These are phyloP conservation scores for Xylariaceae sp. DNA, from an alignment of 2,329 filamentous ascomycete genomes.

Conservation along the genomic window DNA sequence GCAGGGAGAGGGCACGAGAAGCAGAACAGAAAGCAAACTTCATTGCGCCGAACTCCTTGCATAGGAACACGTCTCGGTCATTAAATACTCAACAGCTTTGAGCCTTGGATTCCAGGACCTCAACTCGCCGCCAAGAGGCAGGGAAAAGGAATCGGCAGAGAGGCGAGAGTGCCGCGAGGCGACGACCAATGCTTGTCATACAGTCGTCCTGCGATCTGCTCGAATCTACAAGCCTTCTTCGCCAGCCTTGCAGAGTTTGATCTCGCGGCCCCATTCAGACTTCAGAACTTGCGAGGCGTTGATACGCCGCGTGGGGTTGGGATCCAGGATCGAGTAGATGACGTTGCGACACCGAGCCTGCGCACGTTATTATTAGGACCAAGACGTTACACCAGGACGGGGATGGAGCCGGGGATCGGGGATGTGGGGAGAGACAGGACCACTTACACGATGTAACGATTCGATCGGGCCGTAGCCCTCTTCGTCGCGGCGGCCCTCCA, in stretches of 20 bases:
- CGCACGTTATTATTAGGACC: constrained; percentile 11
- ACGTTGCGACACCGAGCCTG: constrained; percentile 96
- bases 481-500: constrained; percentile 87
- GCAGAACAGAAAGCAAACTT: constrained; percentile 11
- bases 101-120: too few species aligned
- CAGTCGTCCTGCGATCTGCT: too few species aligned
- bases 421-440: too few species aligned
- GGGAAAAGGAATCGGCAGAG: too few species aligned
- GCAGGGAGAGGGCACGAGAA: constrained; percentile 6
- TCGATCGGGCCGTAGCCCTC: constrained; percentile 96
- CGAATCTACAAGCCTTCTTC: constrained; percentile 74
- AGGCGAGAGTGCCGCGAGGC: too few species aligned
- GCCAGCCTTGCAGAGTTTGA: constrained; percentile 92
- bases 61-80: constrained; percentile 15
- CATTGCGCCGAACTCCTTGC: constrained; percentile 21
- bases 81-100: constrained; percentile 2
- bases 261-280: constrained; percentile 97
- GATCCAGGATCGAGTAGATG: constrained; percentile 96
- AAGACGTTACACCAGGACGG: constrained; percentile 10
- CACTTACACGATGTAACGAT: constrained; percentile 81
- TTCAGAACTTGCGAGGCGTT: constrained; percentile 95
- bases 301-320: constrained; percentile 84
- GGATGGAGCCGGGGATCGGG: too few species aligned
- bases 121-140: too few species aligned
- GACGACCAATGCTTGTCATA: too few species aligned